Base-by-base conservation (phyloP, 2,329 filamentous ascomycete genomes). In the Mycosphaerella sp. region DNA sequence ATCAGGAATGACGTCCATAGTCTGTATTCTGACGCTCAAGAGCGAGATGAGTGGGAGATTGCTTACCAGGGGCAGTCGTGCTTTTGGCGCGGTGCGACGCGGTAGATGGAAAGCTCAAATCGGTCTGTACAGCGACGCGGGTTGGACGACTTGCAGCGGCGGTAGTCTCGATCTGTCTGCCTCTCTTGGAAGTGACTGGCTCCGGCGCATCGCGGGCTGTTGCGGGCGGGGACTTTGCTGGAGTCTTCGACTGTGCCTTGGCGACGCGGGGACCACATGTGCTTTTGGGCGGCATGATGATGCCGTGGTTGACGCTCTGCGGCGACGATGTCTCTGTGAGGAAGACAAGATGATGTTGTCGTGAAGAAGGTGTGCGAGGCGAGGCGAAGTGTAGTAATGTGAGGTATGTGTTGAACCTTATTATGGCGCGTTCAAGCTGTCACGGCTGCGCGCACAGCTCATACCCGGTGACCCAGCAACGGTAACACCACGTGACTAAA, bases 141-240 rank as follows among this genome's bases (percentile, higher is more conserved):
- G 52, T 52, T 45, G 62, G 52, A 49, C 63, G 60, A 43, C 48
- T 56, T 18, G 54, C 50, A 32, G 62, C 62, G 28, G 65, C 64
- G 16, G 64, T 66, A 8, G 60, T 58, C 27, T 62, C 59, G 42
- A 56, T 44, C 16, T 60, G 62, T 47, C 57, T 64, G 32, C 63
- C 59, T 25, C 36, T 25, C 44, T 57, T 55, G 18, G 56, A 55
- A 1, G 61, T 62, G 35, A 62, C 46, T 6, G 58, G 54, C 2
- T 54, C 35, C 10, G 57, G 55, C 36, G 45, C 47, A 12, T 41
- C 42, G 17, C 50, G 44, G n/a, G 21, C 30, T 14, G 41, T 45
- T 10, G 49, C 39, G 17, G 28, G 41, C 10, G 49, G 35, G n/a
- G 36, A 49, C 17, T 14, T 17, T 37, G 40, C 13, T 16, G 46